Percentiles rank a stretch among this genome's conserved stretches.
These are phyloP conservation scores for Hirsutella rhossiliensis DNA, from an alignment of 2,329 filamentous ascomycete species.

Conservation along the genomic window DNA sequence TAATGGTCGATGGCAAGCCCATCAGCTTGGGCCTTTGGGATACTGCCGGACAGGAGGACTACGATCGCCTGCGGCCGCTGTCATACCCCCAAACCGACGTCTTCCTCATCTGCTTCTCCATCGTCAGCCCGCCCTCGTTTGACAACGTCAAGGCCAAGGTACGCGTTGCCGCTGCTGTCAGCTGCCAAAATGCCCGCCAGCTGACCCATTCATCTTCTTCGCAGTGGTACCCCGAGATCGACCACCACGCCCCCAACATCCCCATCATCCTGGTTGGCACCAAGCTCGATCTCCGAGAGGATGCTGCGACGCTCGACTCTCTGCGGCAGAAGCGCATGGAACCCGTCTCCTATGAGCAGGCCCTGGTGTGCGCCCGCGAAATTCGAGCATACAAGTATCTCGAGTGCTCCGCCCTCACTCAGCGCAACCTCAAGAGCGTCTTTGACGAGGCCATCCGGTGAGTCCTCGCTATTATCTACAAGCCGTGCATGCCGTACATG, in stretches of 20 bases:
- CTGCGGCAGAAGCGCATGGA: constrained; percentile 90
- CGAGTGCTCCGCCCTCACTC: constrained; percentile 93
- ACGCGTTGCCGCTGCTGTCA: constrained; percentile 15
- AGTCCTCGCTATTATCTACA: constrained; percentile 14
- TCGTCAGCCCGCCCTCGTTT: constrained; percentile 93
- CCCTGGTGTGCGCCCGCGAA: constrained; percentile 77
- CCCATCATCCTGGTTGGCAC: constrained; percentile 96
- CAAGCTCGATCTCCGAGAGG: constrained; percentile 90
- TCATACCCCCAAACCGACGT: constrained; percentile 98
- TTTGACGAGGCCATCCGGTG: constrained; percentile 98
- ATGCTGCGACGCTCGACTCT: constrained; percentile 67
- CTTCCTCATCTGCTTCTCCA: constrained; percentile 96
- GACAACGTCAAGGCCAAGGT: constrained; percentile 99
- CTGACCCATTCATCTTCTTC: not conserved
- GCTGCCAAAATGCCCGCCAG: not conserved
- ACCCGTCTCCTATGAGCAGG: constrained; percentile 79
- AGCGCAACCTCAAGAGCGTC: constrained; percentile 94
- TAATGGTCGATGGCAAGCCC: constrained; percentile 97
- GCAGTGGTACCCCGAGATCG: constrained; percentile 95
- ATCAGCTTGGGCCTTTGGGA: constrained; percentile 97
- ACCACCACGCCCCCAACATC: constrained; percentile 88
- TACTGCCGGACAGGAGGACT: constrained; percentile 97
- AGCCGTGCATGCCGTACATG: not conserved
- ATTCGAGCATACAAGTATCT: constrained; percentile 96
- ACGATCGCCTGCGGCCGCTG: constrained; percentile 85